Conservation (phyloP, 257 asterid genomes). For the Nicotiana benthamiana region DNA sequence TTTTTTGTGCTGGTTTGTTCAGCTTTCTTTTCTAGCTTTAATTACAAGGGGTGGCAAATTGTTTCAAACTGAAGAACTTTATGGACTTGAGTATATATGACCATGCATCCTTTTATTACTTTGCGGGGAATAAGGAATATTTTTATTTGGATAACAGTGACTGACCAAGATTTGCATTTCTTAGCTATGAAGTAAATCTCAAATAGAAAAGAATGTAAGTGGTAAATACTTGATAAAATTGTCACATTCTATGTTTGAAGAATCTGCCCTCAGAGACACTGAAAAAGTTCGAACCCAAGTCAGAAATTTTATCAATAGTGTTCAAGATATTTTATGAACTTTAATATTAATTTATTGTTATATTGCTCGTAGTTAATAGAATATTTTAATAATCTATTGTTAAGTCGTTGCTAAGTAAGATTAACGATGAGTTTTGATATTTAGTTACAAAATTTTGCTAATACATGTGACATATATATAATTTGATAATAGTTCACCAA, state of each 20-base stretch:
- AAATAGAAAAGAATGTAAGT: background rate
- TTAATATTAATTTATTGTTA: too few species aligned
- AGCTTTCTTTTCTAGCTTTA: slow-evolving; percentile 8
- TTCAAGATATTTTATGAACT: too few species aligned
- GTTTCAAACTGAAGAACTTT: background rate
- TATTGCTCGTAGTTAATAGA: too few species aligned
- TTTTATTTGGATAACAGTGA: slow-evolving; percentile 25
- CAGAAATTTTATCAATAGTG: too few species aligned
- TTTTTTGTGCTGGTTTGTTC: background rate
- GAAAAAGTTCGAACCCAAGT: too few species aligned
- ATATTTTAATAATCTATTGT: too few species aligned
- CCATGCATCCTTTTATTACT: slow-evolving; percentile 24
- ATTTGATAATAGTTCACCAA: too few species aligned
- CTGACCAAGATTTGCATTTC: slow-evolving; percentile 37
- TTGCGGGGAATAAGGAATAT: slow-evolving; percentile 29
- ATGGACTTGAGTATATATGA: slow-evolving; percentile 8
- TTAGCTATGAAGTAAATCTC: slow-evolving; percentile 63
- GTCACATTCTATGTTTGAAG: background rate
- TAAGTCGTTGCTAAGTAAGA: too few species aligned
- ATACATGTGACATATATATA: too few species aligned
- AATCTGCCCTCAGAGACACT: too few species aligned
- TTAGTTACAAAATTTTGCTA: too few species aligned
- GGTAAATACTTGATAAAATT: background rate
- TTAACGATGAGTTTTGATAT: too few species aligned
- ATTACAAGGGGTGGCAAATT: background rate